Base-by-base conservation (phyloP, 169 alveolate species). In the Eimeria acervulina region DNA sequence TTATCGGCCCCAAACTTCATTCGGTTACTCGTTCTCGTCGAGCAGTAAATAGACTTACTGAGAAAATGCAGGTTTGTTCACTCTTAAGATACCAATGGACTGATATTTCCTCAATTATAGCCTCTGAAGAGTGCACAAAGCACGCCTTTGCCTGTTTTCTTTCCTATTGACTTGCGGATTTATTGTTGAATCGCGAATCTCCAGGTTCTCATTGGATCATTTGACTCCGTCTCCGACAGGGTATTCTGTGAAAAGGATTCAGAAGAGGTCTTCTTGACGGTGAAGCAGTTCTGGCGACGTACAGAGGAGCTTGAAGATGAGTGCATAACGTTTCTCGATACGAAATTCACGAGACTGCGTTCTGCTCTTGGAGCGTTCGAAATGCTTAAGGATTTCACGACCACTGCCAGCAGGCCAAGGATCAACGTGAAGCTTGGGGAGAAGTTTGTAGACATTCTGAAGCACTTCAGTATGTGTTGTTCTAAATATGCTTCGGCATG, bases 351-450 rank as follows among this genome's bases (percentile, higher is more conserved):
- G 55, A 95, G 98, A 81, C 97, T 99, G 33, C 98, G 98, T 84
- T 97, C 98, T 36, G 99, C 99, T 4, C 99, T 98, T 95, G 99
- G 99, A 44, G 99, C 99, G 33, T 99, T 98, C 97, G 98, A 98
- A 95, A 96, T 99, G 97, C 97, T 98, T 31, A 97, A 98, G 90
- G 98, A 98, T 93, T 98, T 99, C 97, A 98, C 98, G 96, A 98
- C 98, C 90, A 98, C 98, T 89, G 98, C 97, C 51, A 98, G 99
- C 68, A 97, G 99, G 92, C 97, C 97, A 38, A 96, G 97, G 72
- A 99, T 99, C 88, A 98, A 98, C 95, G 97, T 96, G 95, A 97
- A 98, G 72, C 97, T 99, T 98, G 97, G 97, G 92, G 98, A 98
- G 94, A 99, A 99, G 96, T 98, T 98, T 97, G 97, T 97, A 28